phyloP scores from a whole-genome alignment of 768 basidiomycete genomes.

The Calocybe cyanea region DNA sequence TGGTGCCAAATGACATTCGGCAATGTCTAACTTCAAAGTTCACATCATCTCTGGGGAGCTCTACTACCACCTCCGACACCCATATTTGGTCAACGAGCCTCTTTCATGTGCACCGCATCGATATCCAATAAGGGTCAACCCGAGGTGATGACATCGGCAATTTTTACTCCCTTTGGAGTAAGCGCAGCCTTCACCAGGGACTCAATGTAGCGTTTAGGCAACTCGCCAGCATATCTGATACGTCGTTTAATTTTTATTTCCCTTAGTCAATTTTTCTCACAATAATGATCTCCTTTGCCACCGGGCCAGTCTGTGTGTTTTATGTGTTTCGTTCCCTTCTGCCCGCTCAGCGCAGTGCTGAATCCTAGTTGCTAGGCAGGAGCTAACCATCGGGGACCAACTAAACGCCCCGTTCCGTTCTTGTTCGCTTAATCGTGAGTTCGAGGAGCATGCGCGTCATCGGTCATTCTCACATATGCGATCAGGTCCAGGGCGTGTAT shows the following conservation, averaged over 20 bases:
- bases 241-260: not conserved
- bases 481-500: slow-evolving; percentile 5
- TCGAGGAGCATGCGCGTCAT: no score
- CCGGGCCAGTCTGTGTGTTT: no score
- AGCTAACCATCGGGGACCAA: no score
- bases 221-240: not conserved
- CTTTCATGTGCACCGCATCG: not conserved
- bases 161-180: not conserved
- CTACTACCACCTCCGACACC: not conserved
- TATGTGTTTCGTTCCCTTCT: no score
- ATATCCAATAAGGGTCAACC: not conserved
- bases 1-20: not conserved
- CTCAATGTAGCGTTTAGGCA: slow-evolving; percentile 2
- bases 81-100: not conserved
- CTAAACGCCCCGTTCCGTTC: no score
- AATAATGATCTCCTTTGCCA: not conserved
- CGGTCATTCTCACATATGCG: not conserved
- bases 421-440: no score
- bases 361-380: no score
- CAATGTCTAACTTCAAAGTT: slow-evolving; percentile 8
- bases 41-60: not conserved
- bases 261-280: not conserved
- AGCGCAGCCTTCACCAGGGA: not conserved
- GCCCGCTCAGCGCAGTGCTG: no score
- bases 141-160: slow-evolving; percentile 9